These are phyloP conservation scores for Mycena amicta DNA, from an alignment of 768 basidiomycete genomes.

Conservation along the genomic window DNA sequence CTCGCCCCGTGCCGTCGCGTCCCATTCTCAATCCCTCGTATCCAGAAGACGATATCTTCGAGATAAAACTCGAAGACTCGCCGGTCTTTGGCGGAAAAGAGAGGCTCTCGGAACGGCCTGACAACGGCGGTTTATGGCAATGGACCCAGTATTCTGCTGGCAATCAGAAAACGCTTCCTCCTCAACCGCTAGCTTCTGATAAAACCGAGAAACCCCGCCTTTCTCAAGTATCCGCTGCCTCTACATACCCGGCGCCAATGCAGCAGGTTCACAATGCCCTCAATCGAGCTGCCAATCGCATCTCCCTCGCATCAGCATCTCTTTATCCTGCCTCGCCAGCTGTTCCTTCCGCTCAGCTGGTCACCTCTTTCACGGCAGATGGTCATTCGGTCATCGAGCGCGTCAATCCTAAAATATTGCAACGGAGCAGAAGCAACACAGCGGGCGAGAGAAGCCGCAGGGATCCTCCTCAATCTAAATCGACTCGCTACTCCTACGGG, in stretches of 20 bases:
- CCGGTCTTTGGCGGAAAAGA: constrained; percentile 82
- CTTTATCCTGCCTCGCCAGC: constrained; percentile 49
- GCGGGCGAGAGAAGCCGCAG: constrained; percentile 21
- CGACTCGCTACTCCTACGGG: constrained; percentile 36
- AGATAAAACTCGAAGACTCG: constrained; percentile 52
- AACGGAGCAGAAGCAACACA: constrained; percentile 23
- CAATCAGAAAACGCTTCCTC: constrained; percentile 9
- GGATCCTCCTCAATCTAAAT: constrained; percentile 21
- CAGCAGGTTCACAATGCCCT: constrained; percentile 46
- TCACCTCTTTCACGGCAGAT: constrained; percentile 41
- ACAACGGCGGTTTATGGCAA: constrained; percentile 51
- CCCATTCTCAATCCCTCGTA: constrained; percentile 66
- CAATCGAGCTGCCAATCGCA: constrained; percentile 38
- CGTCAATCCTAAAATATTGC: constrained; percentile 29
- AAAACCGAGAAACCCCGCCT: constrained; percentile 20
- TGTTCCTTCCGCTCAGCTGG: constrained; percentile 27
- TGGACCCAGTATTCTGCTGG: constrained; percentile 57
- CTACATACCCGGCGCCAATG: constrained; percentile 31
- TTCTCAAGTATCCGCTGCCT: constrained; percentile 25
- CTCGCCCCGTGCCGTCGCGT: constrained; percentile 72
- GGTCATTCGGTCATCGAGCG: constrained; percentile 42
- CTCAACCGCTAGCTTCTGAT: constrained; percentile 28
- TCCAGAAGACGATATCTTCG: constrained; percentile 46
- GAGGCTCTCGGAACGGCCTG: constrained; percentile 39
- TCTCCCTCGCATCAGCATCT: constrained; percentile 48